Evolutionary conservation across 345 rosid genomes (phyloP).

Genomic region (Cardamine occulta): DNA sequence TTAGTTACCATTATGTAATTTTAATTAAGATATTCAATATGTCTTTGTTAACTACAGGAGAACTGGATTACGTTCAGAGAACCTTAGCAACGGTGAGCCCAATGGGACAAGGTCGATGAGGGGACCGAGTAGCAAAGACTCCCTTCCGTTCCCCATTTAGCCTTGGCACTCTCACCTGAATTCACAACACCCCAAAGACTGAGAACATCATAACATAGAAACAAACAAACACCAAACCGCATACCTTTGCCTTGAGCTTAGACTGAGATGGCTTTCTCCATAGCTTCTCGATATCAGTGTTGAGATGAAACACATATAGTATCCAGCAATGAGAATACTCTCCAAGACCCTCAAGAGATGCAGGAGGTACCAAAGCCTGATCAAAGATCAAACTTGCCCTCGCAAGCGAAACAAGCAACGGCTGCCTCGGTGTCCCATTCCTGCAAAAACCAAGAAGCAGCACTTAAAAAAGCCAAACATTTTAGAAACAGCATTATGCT

Average conservation of each 20-base stretch:
- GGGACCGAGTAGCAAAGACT: slow-evolving; percentile 89
- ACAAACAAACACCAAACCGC: not conserved
- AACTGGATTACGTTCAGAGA: not conserved
- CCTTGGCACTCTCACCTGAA: slow-evolving; percentile 93
- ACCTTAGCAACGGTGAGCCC: slow-evolving; percentile 97
- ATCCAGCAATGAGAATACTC: slow-evolving; percentile 97
- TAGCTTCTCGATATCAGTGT: slow-evolving; percentile 87
- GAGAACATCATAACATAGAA: slow-evolving; percentile 24
- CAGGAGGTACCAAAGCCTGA: slow-evolving; percentile 79
- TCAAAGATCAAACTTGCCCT: slow-evolving; percentile 76
- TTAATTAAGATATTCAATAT: not conserved
- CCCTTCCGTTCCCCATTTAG: slow-evolving; percentile 80
- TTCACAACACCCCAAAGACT: slow-evolving; percentile 38
- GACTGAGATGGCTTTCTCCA: slow-evolving; percentile 90
- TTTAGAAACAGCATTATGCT: not conserved
- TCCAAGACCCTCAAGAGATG: slow-evolving; percentile 86
- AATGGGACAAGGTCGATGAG: slow-evolving; percentile 92
- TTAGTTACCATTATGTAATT: not conserved
- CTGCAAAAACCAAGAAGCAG: slow-evolving; percentile 45
- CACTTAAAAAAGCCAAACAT: slow-evolving; percentile 10
- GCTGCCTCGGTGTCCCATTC: slow-evolving; percentile 94
- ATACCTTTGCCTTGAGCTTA: slow-evolving; percentile 90
- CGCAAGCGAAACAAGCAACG: slow-evolving; percentile 84
- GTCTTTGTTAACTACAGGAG: not conserved
- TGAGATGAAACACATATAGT: slow-evolving; percentile 87